Base-by-base conservation (phyloP, 169 alveolate species). In the Cryptosporidium bovis region DNA sequence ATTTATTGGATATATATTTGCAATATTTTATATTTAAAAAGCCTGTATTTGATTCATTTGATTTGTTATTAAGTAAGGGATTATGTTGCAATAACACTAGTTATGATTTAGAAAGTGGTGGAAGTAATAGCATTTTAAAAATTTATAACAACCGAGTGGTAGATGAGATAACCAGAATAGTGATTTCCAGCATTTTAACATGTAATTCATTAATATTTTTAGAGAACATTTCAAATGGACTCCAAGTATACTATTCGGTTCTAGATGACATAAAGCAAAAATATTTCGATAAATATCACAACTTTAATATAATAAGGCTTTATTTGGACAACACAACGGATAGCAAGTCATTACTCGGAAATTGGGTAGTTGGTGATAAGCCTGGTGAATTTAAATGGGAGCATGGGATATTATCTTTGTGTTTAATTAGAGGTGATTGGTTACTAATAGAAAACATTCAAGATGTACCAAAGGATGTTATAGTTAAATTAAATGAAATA, bases 301-400 rank as follows among this genome's bases (percentile, higher is more conserved):
- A 66, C 6, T 66, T 51, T 64, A 84, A 90, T 24, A 68, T 84
- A 7, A 83, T 92, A 46, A 77, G 90, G 18, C 51, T 94, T 3
- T 93, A 94, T 71, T 66, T 93, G 34, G 97, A 94, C 71, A 95
- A 94, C 44, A 82, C 89, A 34, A 87, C 94, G 3, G 97, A 94
- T 58, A 90, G 93, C 46, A 91, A 93, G 71, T 53, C 95, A 5
- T 83, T 94, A 60, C 51, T 94, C 33, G 95, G 97, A 12, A 60
- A 91, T 46, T 94, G 96, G 96, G 83, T 92, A 62, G 82, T 92
- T 51, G 92, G 92, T 10, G 95, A 92, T 51, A 90, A 85, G 7
- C 91, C 93, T 33, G 95, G 95, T 18, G 93, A 90, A 51, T 94
- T 94, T 66, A 90, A 82, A 62, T 94, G 92, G 92, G 91, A 83